phyloP scores from a whole-genome alignment of 202 grass and related monocot species.

The Hordeum pubiflorum region DNA sequence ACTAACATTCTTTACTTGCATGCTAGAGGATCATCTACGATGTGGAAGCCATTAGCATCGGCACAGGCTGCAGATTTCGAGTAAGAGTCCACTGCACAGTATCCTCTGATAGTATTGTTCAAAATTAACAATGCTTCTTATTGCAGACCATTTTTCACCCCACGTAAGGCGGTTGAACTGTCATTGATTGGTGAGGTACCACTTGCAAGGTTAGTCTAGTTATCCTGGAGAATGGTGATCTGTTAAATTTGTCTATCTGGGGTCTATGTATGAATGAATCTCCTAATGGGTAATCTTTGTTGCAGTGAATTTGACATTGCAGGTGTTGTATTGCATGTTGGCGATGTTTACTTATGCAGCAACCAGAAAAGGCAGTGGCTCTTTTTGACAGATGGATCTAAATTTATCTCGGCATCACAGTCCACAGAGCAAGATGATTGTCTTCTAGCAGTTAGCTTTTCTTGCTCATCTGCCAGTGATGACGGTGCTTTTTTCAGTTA shows the following conservation, averaged over 20 bases:
- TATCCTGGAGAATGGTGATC: not conserved
- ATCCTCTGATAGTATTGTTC: not conserved
- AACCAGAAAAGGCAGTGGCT: constrained; percentile 84
- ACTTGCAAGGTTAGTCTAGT: constrained; percentile 63
- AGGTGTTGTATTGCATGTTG: constrained; percentile 70
- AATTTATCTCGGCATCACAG: constrained; percentile 27
- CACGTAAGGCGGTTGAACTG: constrained; percentile 64
- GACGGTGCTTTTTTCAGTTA: constrained; percentile 60
- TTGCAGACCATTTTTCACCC: constrained; percentile 69
- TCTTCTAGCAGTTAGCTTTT: constrained; percentile 73
- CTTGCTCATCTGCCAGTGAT: constrained; percentile 36
- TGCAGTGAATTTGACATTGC: constrained; percentile 92
- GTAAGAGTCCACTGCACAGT: constrained; percentile 41
- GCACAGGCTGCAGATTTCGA: constrained; percentile 56
- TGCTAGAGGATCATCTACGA: constrained; percentile 69
- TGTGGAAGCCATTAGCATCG: constrained; percentile 57
- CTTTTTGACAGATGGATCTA: constrained; percentile 76
- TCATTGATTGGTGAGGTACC: constrained; percentile 67
- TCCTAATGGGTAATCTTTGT: constrained; percentile 13
- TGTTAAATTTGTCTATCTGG: not conserved
- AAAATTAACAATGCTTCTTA: constrained; percentile 24
- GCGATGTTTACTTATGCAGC: constrained; percentile 56
- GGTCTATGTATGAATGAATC: constrained; percentile 13
- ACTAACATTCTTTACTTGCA: constrained; percentile 57
- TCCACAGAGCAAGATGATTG: constrained; percentile 48